Evolutionary conservation across 805 yeast species (phyloP), one percentile per base, ranked within the genome.

Genomic region (Candida railenensis): DNA sequence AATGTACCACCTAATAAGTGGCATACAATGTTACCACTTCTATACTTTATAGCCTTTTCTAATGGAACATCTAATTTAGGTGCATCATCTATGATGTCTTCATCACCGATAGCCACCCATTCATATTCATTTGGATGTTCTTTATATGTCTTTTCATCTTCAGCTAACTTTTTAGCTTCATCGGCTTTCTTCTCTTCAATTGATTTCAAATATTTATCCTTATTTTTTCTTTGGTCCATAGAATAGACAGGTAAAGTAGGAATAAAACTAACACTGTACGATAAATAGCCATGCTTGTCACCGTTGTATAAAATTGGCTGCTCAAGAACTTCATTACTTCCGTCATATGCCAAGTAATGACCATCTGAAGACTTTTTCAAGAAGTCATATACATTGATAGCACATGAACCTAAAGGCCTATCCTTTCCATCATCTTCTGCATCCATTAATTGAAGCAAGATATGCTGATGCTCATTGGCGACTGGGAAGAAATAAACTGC

Each of bases 241-340:
- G 88, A 74, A 56, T 76, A 81, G 2, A 83, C 83, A 1, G 88
- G 85, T 40, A 81, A 67, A 7, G 80, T 66, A 38, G 94, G 91
- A 42, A 84, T 63, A 63, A 85, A 85, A 1, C 87, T 78, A 28
- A 85, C 68, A 8, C 84, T 75, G 55, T 82, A 80, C 22, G 59
- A 58, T 33, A 87, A 57, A 3, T 60, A 55, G 37, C 89, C 88
- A 48, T 77, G 71, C 33, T 61, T 55, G 34, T 58, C 55, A 25
- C 70, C 69, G 42, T 66, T 62, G 48, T 56, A 66, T 40, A 71
- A 60, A 4, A 73, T 67, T 2, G 81, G 77, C 43, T 69, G 76
- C 45, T 73, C 74, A 22, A 76, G 61, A 16, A 77, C 49, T 50
- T 75, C 76, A 1, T 72, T 59, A 1, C 77, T 62, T 3, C 85